Evolutionary conservation across 768 basidiomycete genomes (phyloP), one percentile per base, ranked within the genome.

Genomic region (Epithele typhae): DNA sequence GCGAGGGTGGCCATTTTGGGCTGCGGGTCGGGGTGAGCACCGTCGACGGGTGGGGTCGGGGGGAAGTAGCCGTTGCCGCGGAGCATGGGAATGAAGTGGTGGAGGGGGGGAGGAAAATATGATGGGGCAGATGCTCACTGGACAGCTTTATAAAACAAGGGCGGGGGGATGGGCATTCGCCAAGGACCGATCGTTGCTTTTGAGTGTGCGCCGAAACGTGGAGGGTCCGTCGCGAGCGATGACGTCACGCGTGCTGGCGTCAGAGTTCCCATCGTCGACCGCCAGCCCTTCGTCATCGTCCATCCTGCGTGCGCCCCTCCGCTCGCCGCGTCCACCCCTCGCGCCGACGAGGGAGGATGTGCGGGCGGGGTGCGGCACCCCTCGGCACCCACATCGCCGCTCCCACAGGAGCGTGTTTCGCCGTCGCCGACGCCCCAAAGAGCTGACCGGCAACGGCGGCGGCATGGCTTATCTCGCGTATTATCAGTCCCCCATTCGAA

Each of bases 61-160:
- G 71, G 66, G 46, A 68, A 68, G 57, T 68, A 68, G 38, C 60
- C 59, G 46, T 39, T 15, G 41, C 8, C 54, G 51, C 50, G 43
- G 23, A 11, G 11, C 4, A 37, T 22, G 30, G 7, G 37, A 30
- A 34, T 4, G 9, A 43, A 35, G 36, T 14, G 33, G 34, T 45
- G 23, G 7, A 35, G 30, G 30, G 40, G 9, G 48, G 33, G 18
- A 19, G 37, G 39, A 36, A 14, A 12, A 37, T 40, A 42, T 36
- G 46, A 52, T 38, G 37, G 33, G 12, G 45, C 10, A 3, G 30
- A 23, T 14, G 30, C 39, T 33, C 32, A 41, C n/a, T 51, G 50
- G 45, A n/a, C n/a, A 24, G 35, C 44, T 43, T 30, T 30, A 30
- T 30, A 36, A 36, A n/a, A 36, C 6, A 36, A 8, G 15, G 35